Base-by-base conservation (phyloP, 2,329 filamentous ascomycete species). In the Trichoderma semiorbis region DNA sequence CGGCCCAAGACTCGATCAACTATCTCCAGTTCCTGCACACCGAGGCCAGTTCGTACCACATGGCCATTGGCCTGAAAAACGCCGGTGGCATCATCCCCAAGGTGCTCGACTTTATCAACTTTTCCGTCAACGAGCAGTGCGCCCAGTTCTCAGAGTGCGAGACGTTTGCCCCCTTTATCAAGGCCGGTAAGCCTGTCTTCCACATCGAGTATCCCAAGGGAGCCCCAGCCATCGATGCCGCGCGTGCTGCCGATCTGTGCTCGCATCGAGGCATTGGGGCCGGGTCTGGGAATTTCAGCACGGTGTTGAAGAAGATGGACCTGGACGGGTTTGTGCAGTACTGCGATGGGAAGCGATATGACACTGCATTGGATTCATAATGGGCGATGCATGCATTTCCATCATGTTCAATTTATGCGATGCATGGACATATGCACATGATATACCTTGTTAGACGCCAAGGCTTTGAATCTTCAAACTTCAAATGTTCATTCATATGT, bases 41-140 rank as follows among this genome's bases (percentile, higher is more conserved):
- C 14, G 83, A 87, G 75, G 87, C 91, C 3, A 81, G 83, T 53
- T 78, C 80, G 8, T 84, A 85, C 61, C 87, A 88, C 72, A 81
- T 93, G 78, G 85, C 88, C 1, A 84, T 90, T 11, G 91, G 91
- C 0, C 84, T 93, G 70, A 93, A 93, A 81, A 93, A 93, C 77
- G 89, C 88, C 1, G 88, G 84, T 14, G 84, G 82, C 57, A 90
- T 93, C 73, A 88, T 93, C 70, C 71, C 76, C 1, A 75, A 81
- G 3, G 81, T 86, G 7, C 72, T 85, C 7, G 78, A 82, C 34
- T 79, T 85, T 6, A 86, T 91, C 68, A 84, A 91, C 76, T 93
- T 91, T 80, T 86, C 85, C 7, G 90, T 93, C 75, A 92, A 92
- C 79, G 91, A 93, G 82, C 86, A 92, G 80, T 93, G 91, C 78